Evolutionary conservation across 495 filamentous ascomycete species (phyloP).

Genomic region (Penicillium atrosanguineum): DNA sequence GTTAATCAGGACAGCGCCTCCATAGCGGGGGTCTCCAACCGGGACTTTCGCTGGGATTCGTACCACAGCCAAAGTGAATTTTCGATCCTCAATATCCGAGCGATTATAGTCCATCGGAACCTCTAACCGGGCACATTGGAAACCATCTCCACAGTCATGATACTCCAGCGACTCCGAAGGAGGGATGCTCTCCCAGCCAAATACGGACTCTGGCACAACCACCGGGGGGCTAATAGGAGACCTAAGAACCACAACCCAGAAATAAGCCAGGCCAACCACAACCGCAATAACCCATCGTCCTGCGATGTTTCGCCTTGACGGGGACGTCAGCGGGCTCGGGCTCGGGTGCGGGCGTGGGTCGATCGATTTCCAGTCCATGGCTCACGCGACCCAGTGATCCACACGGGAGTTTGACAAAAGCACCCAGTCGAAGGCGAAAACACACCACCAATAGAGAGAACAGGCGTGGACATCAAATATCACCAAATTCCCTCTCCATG

Average conservation of each 20-base stretch:
- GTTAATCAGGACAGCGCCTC: constrained; percentile 45
- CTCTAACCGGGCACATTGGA: constrained; percentile 55
- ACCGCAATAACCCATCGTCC: neutral
- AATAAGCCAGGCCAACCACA: neutral
- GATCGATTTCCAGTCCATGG: constrained; percentile 14
- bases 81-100: constrained; percentile 31
- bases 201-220: neutral
- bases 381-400: constrained; percentile 1
- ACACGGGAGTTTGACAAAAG: neutral
- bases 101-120: constrained; percentile 58
- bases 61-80: constrained; percentile 50
- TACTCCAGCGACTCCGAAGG: constrained; percentile 34
- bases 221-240: neutral
- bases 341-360: constrained; percentile 1
- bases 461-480: neutral
- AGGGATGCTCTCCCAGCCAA: constrained; percentile 31
- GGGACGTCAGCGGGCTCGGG: neutral
- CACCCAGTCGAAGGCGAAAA: neutral
- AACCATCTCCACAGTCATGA: constrained; percentile 39
- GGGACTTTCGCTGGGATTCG: constrained; percentile 49
- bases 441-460: neutral
- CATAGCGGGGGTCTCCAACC: constrained; percentile 43
- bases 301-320: neutral
- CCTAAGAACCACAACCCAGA: neutral
- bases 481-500: neutral